Base-by-base conservation (phyloP, 2,329 filamentous ascomycete species). In the Aspergillus pseudonomiae region DNA sequence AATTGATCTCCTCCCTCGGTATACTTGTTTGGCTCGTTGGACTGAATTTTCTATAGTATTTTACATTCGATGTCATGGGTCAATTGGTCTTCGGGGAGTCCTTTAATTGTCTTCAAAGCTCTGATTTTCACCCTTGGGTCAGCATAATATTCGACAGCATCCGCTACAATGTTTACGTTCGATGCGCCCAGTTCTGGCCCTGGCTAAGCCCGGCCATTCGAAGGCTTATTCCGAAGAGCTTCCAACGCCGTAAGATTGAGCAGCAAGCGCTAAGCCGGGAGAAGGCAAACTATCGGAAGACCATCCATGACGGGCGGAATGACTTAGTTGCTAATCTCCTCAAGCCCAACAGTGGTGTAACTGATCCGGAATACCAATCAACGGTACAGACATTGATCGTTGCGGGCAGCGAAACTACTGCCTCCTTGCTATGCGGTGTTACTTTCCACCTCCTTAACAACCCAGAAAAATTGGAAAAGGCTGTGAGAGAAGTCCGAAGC, bases 41-140 rank as follows among this genome's bases (percentile, higher is more conserved):
- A 30, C 46, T 50, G 19, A 50, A 7, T 30, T n/a, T 50, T 6
- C 2, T 19, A 59, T 74, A 77, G 24, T 79, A 69, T 12, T 74
- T 73, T 2, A 74, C 75, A 2, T 80, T 81, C 56, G 78, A 80
- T 62, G 73, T 80, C 28, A 74, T 77, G 2, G 76, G 77, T 2
- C 77, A 80, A 26, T 63, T 81, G 5, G 74, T 74, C 34, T 79
- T 80, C 55, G 77, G 78, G 2, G 74, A 79, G 56, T 72, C 75
- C 6, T 82, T 82, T 56, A 69, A 73, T 6, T 81, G 77, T 57
- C 67, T 82, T 1, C 68, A 77, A 46, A 73, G 71, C n/a, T 73
- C 67, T 2, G 71, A 70, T 21, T 69, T 75, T 6, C 80, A 82
- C 60, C 73, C 75, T 3, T 82, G 79, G 77, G 78, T 82, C 10